Conservation (phyloP, 768 basidiomycete genomes). For the Russula lepida region DNA sequence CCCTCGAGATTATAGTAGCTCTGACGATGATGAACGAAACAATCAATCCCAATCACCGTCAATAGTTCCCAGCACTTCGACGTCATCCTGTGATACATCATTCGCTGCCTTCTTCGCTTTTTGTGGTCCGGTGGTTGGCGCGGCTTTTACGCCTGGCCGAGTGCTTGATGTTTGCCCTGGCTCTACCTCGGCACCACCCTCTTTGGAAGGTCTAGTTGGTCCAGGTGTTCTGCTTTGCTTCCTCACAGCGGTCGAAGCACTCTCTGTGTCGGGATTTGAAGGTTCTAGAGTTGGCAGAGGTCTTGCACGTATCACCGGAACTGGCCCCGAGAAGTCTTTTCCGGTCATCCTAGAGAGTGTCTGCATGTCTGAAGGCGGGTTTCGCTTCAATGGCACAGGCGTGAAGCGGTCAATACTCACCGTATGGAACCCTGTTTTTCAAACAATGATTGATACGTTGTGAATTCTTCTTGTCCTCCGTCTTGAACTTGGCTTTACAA, state of each 20-base stretch:
- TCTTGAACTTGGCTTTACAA: constrained; percentile 89
- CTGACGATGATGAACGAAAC: neutral
- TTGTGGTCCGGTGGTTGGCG: neutral
- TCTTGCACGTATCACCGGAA: constrained; percentile 53
- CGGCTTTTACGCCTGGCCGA: constrained; percentile 8
- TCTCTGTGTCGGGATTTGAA: constrained; percentile 4
- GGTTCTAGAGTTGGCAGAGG: constrained; percentile 31
- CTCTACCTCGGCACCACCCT: neutral
- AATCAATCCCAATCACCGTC: constrained; percentile 24
- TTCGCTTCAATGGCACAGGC: neutral
- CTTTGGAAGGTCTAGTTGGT: constrained; percentile 3
- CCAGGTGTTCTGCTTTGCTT: constrained; percentile 18
- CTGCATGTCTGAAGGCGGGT: constrained; percentile 47
- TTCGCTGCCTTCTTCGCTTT: constrained; percentile 13
- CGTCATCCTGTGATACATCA: constrained; percentile 21
- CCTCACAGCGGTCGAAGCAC: neutral
- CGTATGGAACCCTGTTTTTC: constrained; percentile 68
- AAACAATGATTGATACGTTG: constrained; percentile 68
- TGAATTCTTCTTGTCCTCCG: constrained; percentile 76
- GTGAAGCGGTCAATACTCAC: constrained; percentile 34
- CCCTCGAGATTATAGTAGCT: neutral
- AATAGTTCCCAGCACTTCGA: constrained; percentile 27
- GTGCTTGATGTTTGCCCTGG: neutral
- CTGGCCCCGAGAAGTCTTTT: constrained; percentile 77
- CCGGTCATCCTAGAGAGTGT: constrained; percentile 74